Conservation (phyloP, 345 rosid species). For the Syzygium aromaticum region DNA sequence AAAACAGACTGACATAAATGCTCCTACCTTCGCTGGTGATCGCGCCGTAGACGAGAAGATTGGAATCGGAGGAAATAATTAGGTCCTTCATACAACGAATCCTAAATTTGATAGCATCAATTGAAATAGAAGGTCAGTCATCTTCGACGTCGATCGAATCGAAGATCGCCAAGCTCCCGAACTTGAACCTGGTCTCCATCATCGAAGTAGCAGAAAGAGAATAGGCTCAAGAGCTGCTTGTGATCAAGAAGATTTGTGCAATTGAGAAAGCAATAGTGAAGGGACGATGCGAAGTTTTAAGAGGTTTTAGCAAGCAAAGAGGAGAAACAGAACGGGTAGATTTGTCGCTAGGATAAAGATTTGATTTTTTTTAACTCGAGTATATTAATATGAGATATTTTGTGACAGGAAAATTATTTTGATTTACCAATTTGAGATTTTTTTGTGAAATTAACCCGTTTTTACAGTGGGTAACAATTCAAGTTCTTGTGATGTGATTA, state of each 20-base stretch:
- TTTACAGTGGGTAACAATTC: not conserved
- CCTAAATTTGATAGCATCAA: not conserved
- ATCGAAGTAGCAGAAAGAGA: not conserved
- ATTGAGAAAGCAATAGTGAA: not conserved
- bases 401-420: not conserved
- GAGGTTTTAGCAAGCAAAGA: not conserved
- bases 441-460: not conserved
- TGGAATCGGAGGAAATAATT: not conserved
- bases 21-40: not conserved
- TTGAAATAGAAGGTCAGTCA: not conserved
- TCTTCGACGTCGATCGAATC: not conserved
- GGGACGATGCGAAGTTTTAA: not conserved
- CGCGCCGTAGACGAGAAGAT: no score
- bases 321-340: not conserved
- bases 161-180: not conserved
- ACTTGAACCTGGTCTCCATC: not conserved
- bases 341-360: rapidly evolving
- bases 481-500: not conserved
- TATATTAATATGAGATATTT: not conserved
- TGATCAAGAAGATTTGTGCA: not conserved
- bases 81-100: not conserved
- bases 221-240: not conserved
- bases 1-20: not conserved
- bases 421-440: rapidly evolving
- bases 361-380: no score